Evolutionary conservation across 768 basidiomycete species (phyloP), one percentile per base, ranked within the genome.

Genomic region (Trametopsis cervina): DNA sequence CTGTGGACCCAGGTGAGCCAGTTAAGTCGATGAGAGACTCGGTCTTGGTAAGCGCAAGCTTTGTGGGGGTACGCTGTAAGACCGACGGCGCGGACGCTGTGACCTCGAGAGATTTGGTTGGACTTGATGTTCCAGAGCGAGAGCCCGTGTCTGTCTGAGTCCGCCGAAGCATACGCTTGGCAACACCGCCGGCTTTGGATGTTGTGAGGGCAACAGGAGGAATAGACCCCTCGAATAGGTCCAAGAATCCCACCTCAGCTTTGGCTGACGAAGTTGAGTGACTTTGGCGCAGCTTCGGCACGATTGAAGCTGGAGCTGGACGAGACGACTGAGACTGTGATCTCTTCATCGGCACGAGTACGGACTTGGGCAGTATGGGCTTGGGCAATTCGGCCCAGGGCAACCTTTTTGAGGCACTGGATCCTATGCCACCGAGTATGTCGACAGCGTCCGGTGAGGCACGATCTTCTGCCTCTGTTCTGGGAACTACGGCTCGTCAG

Each of bases 101-200:
- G 53, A 57, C 41, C 36, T 63, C 42, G 52, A 61, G 44, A 44
- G 53, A 54, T 41, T 33, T 33, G 9, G 7, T 33, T 33, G 62
- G 55, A 46, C 57, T 64, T 39, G 58, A 44, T 15, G 52, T 44
- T 51, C 69, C 69, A 41, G 77, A 57, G 4, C 74, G 75, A 1
- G 80, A 69, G 22, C 83, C 83, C 0, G 85, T 87, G 22, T 84
- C 83, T 0, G 85, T 87, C 47, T 71, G 76, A 11, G 83, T 80
- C 1, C 85, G 75, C 7, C 74, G 73, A 1, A 88, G 76, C 85
- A 89, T 89, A 18, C 85, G 81, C 48, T 78, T 81, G 10, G 82
- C 74, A 4, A 87, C 61, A 38, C 67, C 64, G 17, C 52, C 47
- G 20, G 20, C 37, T 21, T 42, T 58, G 21, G n/a, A 43, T 13